Base-by-base conservation (phyloP, 2,329 filamentous ascomycete species). In the Diaporthe sp. region DNA sequence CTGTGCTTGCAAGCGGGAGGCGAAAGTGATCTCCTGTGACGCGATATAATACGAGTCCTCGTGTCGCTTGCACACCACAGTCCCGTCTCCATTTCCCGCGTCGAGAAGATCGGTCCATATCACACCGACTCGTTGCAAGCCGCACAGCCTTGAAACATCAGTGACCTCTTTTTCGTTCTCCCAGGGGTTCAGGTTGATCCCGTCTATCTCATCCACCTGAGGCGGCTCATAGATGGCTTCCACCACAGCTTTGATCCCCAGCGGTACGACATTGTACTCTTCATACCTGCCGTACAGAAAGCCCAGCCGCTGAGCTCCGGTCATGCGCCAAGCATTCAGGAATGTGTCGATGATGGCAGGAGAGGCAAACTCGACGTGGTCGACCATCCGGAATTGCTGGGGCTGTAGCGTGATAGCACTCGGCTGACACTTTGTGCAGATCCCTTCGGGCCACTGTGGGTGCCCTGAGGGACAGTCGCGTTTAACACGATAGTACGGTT, bases 221-320 rank as follows among this genome's bases (percentile, higher is more conserved):
- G 97, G 97, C 6, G 96, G 95, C 82, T 99, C 97, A 80, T 98
- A 99, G 77, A 99, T 98, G 54, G 96, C 96, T 85, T 99, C 96
- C 0, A 99, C 96, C 1, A 99, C 91, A 22, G 96, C 96, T 84
- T 99, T 99, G 73, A 97, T 91, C 13, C 97, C 97, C 0, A 99
- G 89, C 0, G 97, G 97, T 5, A 99, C 95, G 81, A 97, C 95
- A 4, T 92, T 90, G 82, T 99, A 99, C 83, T 98, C 95, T 76
- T 94, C 91, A 81, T 98, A 98, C 71, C 92, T 92, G 25, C 97
- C 97, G 79, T 98, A 99, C 8, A 99, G 86, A 80, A 96, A 98
- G 8, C 96, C 97, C 61, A 98, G 83, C 54, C 97, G 90, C 82
- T 99, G 97, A 38, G 89, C 86, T 5, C 95, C 96, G 2, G 94